These are phyloP conservation scores for Oxytropis ochrocephala DNA, from an alignment of 306 rosid species.

Conservation along the genomic window DNA sequence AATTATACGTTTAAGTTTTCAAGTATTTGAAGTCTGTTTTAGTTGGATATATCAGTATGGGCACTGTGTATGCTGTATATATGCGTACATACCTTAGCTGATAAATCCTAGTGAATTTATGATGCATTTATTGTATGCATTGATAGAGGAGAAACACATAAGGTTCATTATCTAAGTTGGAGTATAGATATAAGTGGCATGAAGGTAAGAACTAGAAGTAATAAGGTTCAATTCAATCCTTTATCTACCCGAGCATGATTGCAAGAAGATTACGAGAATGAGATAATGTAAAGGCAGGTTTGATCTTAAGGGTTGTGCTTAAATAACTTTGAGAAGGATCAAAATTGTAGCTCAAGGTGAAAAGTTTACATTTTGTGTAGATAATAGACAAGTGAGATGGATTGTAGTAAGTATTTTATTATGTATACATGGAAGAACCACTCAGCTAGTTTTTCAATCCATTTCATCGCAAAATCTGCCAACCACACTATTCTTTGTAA, in stretches of 20 bases:
- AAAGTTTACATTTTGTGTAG: neutral
- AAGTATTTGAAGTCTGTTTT: neutral
- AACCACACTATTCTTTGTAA: neutral
- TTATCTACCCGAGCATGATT: neutral
- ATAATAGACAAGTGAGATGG: neutral
- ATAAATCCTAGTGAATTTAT: neutral
- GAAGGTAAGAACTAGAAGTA: neutral
- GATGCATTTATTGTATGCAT: slow-evolving; percentile 1
- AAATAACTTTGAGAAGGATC: neutral
- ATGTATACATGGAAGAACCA: neutral
- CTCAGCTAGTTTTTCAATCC: neutral
- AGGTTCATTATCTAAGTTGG: slow-evolving; percentile 9
- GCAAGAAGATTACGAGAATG: slow-evolving; percentile 4
- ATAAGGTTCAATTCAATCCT: neutral
- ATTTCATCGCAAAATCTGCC: neutral
- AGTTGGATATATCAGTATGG: neutral
- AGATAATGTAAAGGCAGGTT: neutral
- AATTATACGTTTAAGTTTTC: neutral
- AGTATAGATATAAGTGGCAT: neutral
- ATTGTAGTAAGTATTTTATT: neutral
- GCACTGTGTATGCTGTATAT: neutral
- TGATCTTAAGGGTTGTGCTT: slow-evolving; percentile 2
- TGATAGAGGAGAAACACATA: neutral
- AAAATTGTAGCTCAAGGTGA: neutral
- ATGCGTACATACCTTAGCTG: neutral